A percentile compares a stretch with the other conserved stretches of the same genome.
phyloP scores from a whole-genome alignment of 116 monocot species.

The Zostera marina region DNA sequence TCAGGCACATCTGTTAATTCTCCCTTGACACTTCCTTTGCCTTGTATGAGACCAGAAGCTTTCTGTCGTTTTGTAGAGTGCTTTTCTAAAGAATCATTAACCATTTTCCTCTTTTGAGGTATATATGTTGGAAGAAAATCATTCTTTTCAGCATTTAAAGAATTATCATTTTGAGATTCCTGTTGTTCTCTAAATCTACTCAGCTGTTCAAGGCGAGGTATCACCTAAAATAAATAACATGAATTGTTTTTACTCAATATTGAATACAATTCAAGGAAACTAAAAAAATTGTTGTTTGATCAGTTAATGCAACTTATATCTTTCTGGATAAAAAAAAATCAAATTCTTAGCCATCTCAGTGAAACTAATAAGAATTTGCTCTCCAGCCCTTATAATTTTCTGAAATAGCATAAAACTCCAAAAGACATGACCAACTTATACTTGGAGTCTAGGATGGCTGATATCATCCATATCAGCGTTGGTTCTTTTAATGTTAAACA shows the following conservation, averaged over 20 bases:
- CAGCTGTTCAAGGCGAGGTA: constrained; percentile 68
- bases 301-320: not conserved
- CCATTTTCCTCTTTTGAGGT: constrained; percentile 56
- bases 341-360: no score
- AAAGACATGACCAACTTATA: no score
- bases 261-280: not conserved
- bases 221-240: constrained; percentile 36
- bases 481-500: no score
- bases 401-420: no score
- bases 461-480: no score
- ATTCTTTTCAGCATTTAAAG: constrained; percentile 20
- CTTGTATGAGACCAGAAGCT: constrained; percentile 9
- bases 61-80: constrained; percentile 53
- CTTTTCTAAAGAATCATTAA: constrained; percentile 19
- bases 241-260: not conserved
- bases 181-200: constrained; percentile 48
- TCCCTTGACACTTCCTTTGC: constrained; percentile 4
- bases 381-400: no score
- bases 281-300: not conserved
- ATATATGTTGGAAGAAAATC: constrained; percentile 8
- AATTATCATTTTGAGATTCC: constrained; percentile 25
- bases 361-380: no score
- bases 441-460: no score
- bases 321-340: not conserved
- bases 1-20: constrained; percentile 4